Evolutionary conservation across 2,329 filamentous ascomycete species (phyloP), one percentile per base, ranked within the genome.

Genomic region (Clonostachys byssicola): DNA sequence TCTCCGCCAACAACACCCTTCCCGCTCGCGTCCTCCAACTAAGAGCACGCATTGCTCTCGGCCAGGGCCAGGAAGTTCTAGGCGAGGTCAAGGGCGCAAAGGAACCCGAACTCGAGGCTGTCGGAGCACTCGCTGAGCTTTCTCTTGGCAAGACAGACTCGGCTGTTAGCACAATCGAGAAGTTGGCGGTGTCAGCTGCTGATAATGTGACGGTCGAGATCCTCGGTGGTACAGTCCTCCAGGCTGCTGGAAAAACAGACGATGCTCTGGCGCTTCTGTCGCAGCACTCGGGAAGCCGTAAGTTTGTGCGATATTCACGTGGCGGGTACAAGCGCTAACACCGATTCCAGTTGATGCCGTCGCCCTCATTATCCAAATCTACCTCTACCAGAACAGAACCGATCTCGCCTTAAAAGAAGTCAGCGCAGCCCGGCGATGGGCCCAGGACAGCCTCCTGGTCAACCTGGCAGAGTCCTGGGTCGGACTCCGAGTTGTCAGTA

Each of bases 401-500:
- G 92, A 97, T 65, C 81, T 96, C 43, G 94, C 94, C 2, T 60
- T 91, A 12, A 96, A 96, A 69, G 92, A 96, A 71, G 91, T 95
- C 36, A 75, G 84, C 45, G 83, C 87, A 35, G 94, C 94, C 35
- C 83, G 92, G 64, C 82, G 89, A 68, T 97, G 92, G 89, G 94
- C 92, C 8, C 92, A 99, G 69, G 94, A 97, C 64, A 95, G 87
- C 56, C 73, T 97, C 38, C 75, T 97, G 44, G 89, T 97, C 54
- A 97, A 99, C 68, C 71, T 99, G 54, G 92, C 92, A 8, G 94
- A 99, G 71, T 89, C 89, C 8, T 99, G 92, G 94, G 88, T 96
- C 53, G 92, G 91, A 30, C 69, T 97, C 67, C 80, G 94, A 66
- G 75, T 92, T 68, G 90, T 94, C 79, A 52, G 78, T 71, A 5